Evolutionary conservation across 2,329 filamentous ascomycete genomes (phyloP).

Genomic region (Clonostachys rhizophaga): DNA sequence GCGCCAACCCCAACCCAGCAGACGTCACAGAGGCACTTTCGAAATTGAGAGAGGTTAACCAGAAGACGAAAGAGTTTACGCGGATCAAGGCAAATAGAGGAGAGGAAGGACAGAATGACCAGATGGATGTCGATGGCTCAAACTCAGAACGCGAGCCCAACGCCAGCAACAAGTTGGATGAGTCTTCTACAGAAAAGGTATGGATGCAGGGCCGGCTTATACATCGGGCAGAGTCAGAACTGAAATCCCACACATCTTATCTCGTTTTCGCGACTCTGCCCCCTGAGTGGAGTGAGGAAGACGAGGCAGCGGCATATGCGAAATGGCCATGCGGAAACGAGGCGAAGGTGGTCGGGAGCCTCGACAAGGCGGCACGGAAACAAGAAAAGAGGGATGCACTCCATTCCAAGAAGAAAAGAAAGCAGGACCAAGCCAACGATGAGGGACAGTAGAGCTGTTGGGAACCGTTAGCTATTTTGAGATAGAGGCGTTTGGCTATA

Average conservation of each 20-base stretch:
- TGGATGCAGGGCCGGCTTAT: slow-evolving; percentile 76
- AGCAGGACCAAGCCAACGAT: slow-evolving; percentile 7
- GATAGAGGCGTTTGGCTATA: no score
- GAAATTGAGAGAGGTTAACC: slow-evolving; percentile 70
- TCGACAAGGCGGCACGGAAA: slow-evolving; percentile 50
- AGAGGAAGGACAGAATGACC: slow-evolving; percentile 13
- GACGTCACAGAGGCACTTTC: slow-evolving; percentile 76
- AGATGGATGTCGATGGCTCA: slow-evolving; percentile 31
- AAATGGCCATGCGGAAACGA: slow-evolving; percentile 59
- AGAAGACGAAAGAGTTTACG: slow-evolving; percentile 62
- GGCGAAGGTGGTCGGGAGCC: slow-evolving; percentile 43
- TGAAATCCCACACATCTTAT: slow-evolving; percentile 97
- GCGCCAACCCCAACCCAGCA: slow-evolving; percentile 63
- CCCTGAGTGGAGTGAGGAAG: slow-evolving; percentile 77
- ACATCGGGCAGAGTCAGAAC: slow-evolving; percentile 77
- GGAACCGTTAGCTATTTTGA: no score
- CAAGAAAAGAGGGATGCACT: slow-evolving; percentile 51
- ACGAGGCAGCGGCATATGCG: slow-evolving; percentile 64
- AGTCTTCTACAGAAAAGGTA: slow-evolving; percentile 34
- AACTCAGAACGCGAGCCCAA: slow-evolving; percentile 15
- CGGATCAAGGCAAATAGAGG: slow-evolving; percentile 16
- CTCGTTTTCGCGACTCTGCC: slow-evolving; percentile 89
- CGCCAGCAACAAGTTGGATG: slow-evolving; percentile 15
- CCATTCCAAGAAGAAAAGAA: slow-evolving; percentile 38
- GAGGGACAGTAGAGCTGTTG: no score